These are phyloP conservation scores for Pseudozyma hubeiensis DNA, from an alignment of 1,284 basidiomycete genomes.

Conservation along the genomic window DNA sequence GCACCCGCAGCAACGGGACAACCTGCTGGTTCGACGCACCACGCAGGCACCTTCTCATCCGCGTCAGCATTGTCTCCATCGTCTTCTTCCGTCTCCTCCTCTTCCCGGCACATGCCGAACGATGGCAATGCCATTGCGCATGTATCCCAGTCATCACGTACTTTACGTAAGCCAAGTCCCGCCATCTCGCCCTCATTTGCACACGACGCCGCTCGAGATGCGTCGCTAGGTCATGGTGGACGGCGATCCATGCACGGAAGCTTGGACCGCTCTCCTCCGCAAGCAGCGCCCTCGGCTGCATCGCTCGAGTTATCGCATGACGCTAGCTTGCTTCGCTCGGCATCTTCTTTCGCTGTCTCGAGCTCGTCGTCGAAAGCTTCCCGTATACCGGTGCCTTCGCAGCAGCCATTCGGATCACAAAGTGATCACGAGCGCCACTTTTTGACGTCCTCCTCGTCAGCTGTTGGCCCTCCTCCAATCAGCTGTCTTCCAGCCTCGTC, in stretches of 20 bases:
- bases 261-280: constrained; percentile 22
- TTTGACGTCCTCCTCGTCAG: too few species aligned
- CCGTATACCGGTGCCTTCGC: too few species aligned
- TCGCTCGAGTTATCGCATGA: neutral
- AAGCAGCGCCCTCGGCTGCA: constrained; percentile 1
- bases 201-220: neutral
- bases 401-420: too few species aligned
- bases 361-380: neutral
- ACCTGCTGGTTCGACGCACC: neutral
- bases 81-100: constrained; percentile 1
- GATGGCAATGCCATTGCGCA: neutral
- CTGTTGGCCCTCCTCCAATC: neutral
- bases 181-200: constrained; percentile 1
- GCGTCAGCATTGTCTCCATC: too few species aligned
- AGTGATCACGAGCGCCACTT: too few species aligned
- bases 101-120: constrained; percentile 3
- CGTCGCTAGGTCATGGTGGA: neutral
- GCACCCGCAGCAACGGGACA: constrained; percentile 4
- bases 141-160: too few species aligned
- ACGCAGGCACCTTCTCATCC: too few species aligned
- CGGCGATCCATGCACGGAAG: constrained; percentile 21
- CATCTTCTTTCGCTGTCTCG: neutral
- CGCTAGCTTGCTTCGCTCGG: neutral
- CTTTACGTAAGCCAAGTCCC: neutral
- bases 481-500: neutral